Base-by-base conservation (phyloP, 148 eudicot genomes). In the Nepenthes mirabilis region DNA sequence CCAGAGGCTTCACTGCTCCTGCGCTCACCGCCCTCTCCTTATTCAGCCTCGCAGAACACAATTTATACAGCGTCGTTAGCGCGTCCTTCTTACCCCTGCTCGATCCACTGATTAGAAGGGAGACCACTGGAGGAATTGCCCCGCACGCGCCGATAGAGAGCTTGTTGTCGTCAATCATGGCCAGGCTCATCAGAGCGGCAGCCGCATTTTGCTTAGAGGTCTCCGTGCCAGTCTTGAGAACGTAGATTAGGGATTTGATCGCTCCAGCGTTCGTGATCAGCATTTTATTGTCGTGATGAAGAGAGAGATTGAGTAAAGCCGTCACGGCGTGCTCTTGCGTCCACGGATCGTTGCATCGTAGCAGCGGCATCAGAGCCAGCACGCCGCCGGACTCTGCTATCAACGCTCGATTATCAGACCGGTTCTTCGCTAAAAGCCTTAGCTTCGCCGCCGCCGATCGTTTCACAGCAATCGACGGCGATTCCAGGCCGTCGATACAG, bases 301-400 rank as follows among this genome's bases (percentile, higher is more conserved):
- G 76, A 0, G 97, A 91, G 2, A 91, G 57, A 35, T 91, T 91
- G 0, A 91, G 62, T 0, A 91, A 12, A 8, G 97, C 97, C 2
- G 97, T 91, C 0, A 91, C 97, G 0, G 97, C 79, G 57, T 91
- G 91, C 58, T 91, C 95, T 52, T 91, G 97, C 2, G 91, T 79
- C 80, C 75, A 74, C 2, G 95, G 95, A 63, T 91, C 97, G 11
- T 71, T 43, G 33, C 82, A 82, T 6, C 78, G 70, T 11, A 91
- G 78, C 8, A 91, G 80, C 3, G 79, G 77, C 13, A 85, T 73
- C 1, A 91, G 65, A 1, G 70, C 85, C 45, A 87, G 87, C 5
- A 90, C 75, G 0, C 91, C 97, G 2, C 97, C 97, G 0, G 97
- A 82, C 2, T 90, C 97, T 0, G 82, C 89, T 9, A 91, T 91